Base-by-base conservation (phyloP, 345 rosid genomes). In the Aquilaria malaccensis region DNA sequence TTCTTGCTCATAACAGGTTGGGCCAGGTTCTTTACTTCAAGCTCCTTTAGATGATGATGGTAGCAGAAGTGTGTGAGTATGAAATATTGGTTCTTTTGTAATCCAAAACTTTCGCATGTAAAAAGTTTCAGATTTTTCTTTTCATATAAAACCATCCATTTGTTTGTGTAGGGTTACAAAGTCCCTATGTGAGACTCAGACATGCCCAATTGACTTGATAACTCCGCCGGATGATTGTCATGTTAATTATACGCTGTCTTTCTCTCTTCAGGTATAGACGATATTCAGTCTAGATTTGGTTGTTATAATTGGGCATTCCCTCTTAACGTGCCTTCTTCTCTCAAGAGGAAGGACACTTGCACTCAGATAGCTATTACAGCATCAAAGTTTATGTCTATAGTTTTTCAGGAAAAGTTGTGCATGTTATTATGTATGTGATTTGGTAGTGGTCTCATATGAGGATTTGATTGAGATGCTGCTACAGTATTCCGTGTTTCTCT, bases 201-300 rank as follows among this genome's bases (percentile, higher is more conserved):
- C 83, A 75, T 94, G 99, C 71, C 99, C 99, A 45, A 72, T 73
- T 52, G 97, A 94, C 79, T 81, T 94, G 75, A 83, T 87, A 64
- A 86, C 82, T 76, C 99, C 97, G 59, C 99, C 96, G 45, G 99
- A 94, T 77, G 99, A 94, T 74, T 94, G 99, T 78, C 97, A 90
- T 85, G 96, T 87, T 69, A 94, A 94, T 69, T 87, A 84, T 70
- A 89, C 97, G 13, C 74, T 94, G 58, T 81, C 97, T 22, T 94
- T 87, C 80, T 87, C 99, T 45, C 83, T 94, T 70, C 97, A 89
- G 79, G 99, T 90, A 79, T 72, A 78, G 54, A 49, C 57, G 13
- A n/a, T 33, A 48, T 68, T 66, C 56, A 43, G 43, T 60, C 67
- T 63, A 32, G 53, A 62, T 62, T 56, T 73, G 45, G 43, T 37